phyloP scores from a whole-genome alignment of 176 grass and related monocot species.

The Pontederia paniculata region DNA sequence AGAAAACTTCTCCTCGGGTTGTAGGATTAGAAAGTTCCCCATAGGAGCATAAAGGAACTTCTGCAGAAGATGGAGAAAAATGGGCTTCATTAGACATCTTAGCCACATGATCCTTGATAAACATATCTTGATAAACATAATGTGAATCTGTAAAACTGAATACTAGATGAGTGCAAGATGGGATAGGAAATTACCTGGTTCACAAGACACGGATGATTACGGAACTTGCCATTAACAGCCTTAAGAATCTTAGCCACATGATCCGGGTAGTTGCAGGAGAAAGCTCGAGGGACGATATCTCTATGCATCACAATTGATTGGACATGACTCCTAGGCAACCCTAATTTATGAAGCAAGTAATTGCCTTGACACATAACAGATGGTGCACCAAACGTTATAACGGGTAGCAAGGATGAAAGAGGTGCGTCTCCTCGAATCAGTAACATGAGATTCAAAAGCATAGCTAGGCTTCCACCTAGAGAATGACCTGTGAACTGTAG shows the following conservation, averaged over 20 bases:
- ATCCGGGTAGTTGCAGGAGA: constrained; percentile 84
- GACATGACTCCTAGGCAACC: constrained; percentile 55
- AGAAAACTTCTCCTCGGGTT: constrained; percentile 69
- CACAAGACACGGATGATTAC: constrained; percentile 62
- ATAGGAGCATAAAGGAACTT: constrained; percentile 89
- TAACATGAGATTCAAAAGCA: constrained; percentile 90
- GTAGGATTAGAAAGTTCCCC: constrained; percentile 75
- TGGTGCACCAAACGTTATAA: constrained; percentile 82
- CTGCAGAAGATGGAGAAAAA: constrained; percentile 27
- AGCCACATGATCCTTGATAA: neutral
- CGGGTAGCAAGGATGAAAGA: constrained; percentile 44
- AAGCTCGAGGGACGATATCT: constrained; percentile 88
- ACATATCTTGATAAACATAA: neutral
- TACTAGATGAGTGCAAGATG: neutral
- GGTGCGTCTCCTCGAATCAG: constrained; percentile 44
- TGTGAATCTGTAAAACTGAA: too few relatives aligned
- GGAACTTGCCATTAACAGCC: constrained; percentile 75
- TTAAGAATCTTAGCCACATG: constrained; percentile 82
- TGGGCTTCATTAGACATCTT: too few relatives aligned
- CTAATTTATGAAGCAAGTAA: constrained; percentile 52
- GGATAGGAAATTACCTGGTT: constrained; percentile 43
- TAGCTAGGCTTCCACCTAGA: constrained; percentile 67
- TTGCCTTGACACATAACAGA: constrained; percentile 93
- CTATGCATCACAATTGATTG: constrained; percentile 67
- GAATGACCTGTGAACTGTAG: constrained; percentile 80